phyloP scores from a whole-genome alignment of 2,329 filamentous ascomycete species.

The Cladosporium velox region DNA sequence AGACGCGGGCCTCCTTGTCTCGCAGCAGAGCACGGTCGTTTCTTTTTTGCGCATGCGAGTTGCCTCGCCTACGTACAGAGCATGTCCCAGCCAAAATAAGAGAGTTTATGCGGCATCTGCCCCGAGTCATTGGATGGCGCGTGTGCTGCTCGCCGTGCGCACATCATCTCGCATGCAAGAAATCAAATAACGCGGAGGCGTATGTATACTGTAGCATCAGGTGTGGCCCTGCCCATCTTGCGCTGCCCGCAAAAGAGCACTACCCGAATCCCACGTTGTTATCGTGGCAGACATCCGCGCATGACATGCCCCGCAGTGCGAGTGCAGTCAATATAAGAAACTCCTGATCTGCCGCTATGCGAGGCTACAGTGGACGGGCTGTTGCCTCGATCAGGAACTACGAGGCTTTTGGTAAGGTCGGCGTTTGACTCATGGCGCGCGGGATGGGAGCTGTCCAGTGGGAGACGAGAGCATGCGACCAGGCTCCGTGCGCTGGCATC shows the following conservation, averaged over 20 bases:
- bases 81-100: neutral
- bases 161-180: neutral
- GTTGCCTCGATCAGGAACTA: conserved; percentile 24
- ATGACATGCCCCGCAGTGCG: conserved; percentile 29
- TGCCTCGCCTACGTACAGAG: neutral
- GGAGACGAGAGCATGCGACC: conserved; percentile 1
- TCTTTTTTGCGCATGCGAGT: neutral
- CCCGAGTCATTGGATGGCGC: neutral
- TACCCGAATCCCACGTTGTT: conserved; percentile 2
- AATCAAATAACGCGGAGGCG: neutral
- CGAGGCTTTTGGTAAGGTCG: conserved; percentile 16
- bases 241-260: neutral
- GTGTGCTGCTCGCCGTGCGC: neutral
- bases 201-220: neutral
- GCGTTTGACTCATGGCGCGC: conserved; percentile 12
- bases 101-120: neutral
- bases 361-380: conserved; percentile 31
- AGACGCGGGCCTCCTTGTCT: neutral
- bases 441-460: conserved; percentile 17
- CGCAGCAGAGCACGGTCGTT: neutral
- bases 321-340: conserved; percentile 39
- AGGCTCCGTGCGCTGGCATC: conserved; percentile 4
- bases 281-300: conserved; percentile 7
- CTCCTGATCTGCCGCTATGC: conserved; percentile 34
- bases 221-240: neutral